Percentiles rank a stretch among this genome's conserved stretches.
These are phyloP conservation scores for Laguncularia racemosa DNA, from an alignment of 345 rosid species.

Conservation along the genomic window DNA sequence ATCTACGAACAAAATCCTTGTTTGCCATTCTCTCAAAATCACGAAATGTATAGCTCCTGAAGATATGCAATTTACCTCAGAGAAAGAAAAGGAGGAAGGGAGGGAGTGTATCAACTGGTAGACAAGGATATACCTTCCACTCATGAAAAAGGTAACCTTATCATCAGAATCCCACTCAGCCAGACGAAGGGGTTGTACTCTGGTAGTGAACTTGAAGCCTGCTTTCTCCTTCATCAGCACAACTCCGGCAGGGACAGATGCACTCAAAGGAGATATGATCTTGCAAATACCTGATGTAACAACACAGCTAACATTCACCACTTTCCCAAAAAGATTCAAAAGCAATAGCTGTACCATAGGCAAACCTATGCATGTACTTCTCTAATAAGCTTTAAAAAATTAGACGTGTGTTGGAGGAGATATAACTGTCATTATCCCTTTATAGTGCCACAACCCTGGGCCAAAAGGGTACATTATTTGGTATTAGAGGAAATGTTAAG, in stretches of 20 bases:
- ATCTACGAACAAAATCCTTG: slow-evolving; percentile 92
- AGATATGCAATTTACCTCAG: slow-evolving; percentile 23
- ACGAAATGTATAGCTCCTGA: slow-evolving; percentile 91
- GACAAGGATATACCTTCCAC: slow-evolving; percentile 67
- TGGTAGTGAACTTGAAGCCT: slow-evolving; percentile 93
- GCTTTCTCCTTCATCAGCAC: slow-evolving; percentile 83
- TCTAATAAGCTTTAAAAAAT: no score
- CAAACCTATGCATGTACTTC: no score
- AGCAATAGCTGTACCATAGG: no score
- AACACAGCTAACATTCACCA: slow-evolving; percentile 1
- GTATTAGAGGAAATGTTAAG: no score
- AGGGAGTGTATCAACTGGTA: slow-evolving; percentile 7
- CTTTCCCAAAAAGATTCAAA: no score
- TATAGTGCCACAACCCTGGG: no score
- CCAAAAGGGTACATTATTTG: no score
- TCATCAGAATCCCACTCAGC: slow-evolving; percentile 96
- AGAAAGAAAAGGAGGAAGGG: slow-evolving; percentile 8
- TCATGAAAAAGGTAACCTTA: slow-evolving; percentile 94
- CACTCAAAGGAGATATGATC: slow-evolving; percentile 75
- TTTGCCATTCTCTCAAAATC: slow-evolving; percentile 99
- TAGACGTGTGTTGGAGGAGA: no score
- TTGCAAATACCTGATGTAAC: slow-evolving; percentile 77
- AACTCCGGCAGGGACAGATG: slow-evolving; percentile 89
- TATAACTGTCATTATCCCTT: no score
- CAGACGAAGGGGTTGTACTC: slow-evolving; percentile 98